Conservation (phyloP, 192 early-diverging fungal species). For the Coemansia sp. region DNA sequence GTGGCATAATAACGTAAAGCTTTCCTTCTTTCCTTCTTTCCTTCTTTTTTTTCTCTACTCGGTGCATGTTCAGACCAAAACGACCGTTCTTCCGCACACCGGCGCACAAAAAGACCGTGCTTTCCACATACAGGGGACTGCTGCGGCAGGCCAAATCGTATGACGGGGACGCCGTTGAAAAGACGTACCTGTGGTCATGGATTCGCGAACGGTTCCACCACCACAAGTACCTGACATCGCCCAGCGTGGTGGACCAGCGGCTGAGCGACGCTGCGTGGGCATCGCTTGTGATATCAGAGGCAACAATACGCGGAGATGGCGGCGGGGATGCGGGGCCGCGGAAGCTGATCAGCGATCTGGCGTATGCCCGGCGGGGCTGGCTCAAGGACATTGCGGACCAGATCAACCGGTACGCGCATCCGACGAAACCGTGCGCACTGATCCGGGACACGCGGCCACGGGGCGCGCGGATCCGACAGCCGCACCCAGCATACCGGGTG, state of each 20-base stretch:
- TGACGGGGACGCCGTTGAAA: conserved; percentile 34
- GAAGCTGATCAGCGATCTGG: conserved; percentile 40
- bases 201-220: conserved; percentile 53
- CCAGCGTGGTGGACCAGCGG: conserved; percentile 14
- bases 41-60: not conserved
- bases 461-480: conserved; percentile 30
- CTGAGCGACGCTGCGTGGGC: conserved; percentile 35
- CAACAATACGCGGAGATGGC: conserved; percentile 1
- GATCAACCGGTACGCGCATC: conserved; percentile 35
- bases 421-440: conserved; percentile 35
- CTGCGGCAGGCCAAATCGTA: conserved; percentile 30
- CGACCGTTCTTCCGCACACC: conserved; percentile 39
- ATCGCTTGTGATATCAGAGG: conserved; percentile 16
- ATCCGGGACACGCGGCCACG: conserved; percentile 43
- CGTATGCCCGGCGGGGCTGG: conserved; percentile 47
- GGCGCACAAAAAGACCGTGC: conserved; percentile 18
- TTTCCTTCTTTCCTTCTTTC: not conserved
- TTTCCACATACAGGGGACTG: conserved; percentile 26
- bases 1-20: no score
- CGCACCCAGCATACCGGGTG: conserved; percentile 45
- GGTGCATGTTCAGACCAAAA: conserved; percentile 33
- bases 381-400: conserved; percentile 33
- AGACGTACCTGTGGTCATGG: conserved; percentile 49
- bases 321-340: conserved; percentile 12
- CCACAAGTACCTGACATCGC: conserved; percentile 43